Conservation (phyloP, 2,329 filamentous ascomycete species). For the Magnaporthiopsis rhizophila region DNA sequence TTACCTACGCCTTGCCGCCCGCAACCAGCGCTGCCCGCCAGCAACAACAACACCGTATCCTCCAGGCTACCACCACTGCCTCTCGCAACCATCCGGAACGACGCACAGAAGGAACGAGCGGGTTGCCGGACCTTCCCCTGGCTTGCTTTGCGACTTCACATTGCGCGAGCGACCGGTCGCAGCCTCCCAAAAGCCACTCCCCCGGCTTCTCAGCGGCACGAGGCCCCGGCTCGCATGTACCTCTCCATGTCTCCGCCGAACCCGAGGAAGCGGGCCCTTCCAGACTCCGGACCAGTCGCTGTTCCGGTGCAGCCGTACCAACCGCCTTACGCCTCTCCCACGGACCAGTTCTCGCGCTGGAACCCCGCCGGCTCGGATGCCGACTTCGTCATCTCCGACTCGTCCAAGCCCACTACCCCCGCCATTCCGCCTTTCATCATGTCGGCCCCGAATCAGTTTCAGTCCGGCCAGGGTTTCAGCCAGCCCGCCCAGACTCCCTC, state of each 20-base stretch:
- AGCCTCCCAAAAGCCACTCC: background rate
- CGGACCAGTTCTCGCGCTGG: slow-evolving; percentile 41
- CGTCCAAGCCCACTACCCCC: slow-evolving; percentile 25
- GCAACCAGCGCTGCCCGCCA: too few relatives aligned
- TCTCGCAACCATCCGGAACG: background rate
- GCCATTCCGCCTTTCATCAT: slow-evolving; percentile 30
- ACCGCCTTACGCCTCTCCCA: slow-evolving; percentile 36
- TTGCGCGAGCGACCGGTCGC: background rate
- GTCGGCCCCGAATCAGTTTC: slow-evolving; percentile 25
- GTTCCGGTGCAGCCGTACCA: slow-evolving; percentile 44
- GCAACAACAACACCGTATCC: background rate
- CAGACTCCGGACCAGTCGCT: slow-evolving; percentile 57
- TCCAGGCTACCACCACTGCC: too few relatives aligned
- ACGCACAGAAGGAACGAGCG: background rate
- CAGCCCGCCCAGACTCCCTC: slow-evolving; percentile 26
- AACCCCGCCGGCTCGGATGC: slow-evolving; percentile 19
- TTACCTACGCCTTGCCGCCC: background rate
- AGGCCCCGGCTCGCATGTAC: slow-evolving; percentile 7
- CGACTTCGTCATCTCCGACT: slow-evolving; percentile 26
- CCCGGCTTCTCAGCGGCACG: background rate
- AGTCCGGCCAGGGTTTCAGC: slow-evolving; percentile 21
- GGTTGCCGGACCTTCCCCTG: background rate
- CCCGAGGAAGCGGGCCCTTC: slow-evolving; percentile 64
- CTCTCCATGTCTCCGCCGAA: slow-evolving; percentile 40
- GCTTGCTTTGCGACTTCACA: background rate